Percentiles rank a stretch among this genome's conserved stretches.
phyloP scores from a whole-genome alignment of 257 asterid species.

The Solanum okadae region DNA sequence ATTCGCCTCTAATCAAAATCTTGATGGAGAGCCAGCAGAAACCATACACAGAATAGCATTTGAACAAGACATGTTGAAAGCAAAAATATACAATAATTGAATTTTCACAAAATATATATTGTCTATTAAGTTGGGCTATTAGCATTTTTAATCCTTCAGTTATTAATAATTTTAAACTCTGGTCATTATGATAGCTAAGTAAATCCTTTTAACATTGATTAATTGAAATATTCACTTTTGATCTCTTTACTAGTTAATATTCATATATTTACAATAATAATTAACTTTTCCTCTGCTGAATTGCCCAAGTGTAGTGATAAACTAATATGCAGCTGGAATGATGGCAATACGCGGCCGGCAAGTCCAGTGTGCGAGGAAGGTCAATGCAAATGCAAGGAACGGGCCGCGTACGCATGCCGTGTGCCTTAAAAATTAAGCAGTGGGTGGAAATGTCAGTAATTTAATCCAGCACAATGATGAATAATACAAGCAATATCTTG shows the following conservation, averaged over 20 bases:
- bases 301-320: neutral
- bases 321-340: neutral
- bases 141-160: too few species aligned
- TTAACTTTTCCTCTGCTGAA: neutral
- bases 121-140: too few species aligned
- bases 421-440: neutral
- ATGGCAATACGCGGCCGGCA: neutral
- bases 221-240: too few species aligned
- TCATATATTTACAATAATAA: neutral
- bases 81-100: neutral
- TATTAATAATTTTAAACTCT: too few species aligned
- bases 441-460: neutral
- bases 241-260: neutral
- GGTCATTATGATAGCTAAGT: neutral
- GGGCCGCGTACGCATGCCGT: neutral
- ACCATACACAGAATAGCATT: neutral
- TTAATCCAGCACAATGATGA: neutral
- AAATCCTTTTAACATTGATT: too few species aligned
- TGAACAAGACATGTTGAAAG: neutral
- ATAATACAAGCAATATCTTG: neutral
- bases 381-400: neutral
- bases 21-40: neutral
- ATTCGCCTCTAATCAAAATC: neutral
- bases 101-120: too few species aligned
- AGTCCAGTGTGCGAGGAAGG: neutral